A percentile compares a stretch with the other conserved stretches of the same genome.
These are phyloP conservation scores for Phytophthora cactorum DNA, from an alignment of 352 stramenopile species.

Conservation along the genomic window DNA sequence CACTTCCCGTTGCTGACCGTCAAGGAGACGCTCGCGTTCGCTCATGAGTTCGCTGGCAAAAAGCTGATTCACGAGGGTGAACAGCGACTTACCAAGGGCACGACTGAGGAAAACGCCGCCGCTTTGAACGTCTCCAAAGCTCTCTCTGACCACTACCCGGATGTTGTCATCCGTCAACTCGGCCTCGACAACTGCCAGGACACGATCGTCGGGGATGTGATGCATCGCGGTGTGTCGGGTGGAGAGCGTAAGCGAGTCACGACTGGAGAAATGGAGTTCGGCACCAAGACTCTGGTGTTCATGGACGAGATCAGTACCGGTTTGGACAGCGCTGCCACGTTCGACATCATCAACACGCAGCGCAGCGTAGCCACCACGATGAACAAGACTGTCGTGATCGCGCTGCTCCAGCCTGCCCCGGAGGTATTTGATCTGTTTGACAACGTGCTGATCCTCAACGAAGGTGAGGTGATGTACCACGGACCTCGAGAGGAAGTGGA, in stretches of 20 bases:
- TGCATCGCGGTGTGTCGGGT: conserved; percentile 71
- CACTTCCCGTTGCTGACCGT: conserved; percentile 69
- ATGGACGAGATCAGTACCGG: conserved; percentile 81
- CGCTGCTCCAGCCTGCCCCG: conserved; percentile 82
- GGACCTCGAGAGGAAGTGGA: conserved; percentile 55
- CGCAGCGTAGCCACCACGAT: conserved; percentile 47
- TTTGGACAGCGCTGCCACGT: conserved; percentile 56
- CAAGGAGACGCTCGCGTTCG: conserved; percentile 50
- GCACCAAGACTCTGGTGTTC: conserved; percentile 66
- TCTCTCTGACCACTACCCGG: conserved; percentile 41
- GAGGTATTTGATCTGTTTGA: conserved; percentile 56
- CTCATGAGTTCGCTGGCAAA: conserved; percentile 72
- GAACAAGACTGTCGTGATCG: conserved; percentile 58
- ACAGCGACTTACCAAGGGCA: conserved; percentile 43
- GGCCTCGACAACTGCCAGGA: conserved; percentile 53
- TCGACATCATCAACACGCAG: conserved; percentile 53
- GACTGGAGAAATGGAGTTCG: conserved; percentile 86
- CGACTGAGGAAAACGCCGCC: conserved; percentile 32
- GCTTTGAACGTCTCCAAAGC: conserved; percentile 24
- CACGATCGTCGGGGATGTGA: conserved; percentile 59
- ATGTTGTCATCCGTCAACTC: conserved; percentile 50
- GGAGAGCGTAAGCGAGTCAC: conserved; percentile 91
- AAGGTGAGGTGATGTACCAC: conserved; percentile 48
- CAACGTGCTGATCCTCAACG: conserved; percentile 53
- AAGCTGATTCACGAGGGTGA: conserved; percentile 30